Evolutionary conservation across 108 stramenopile species (phyloP).

Genomic region (Cyclotella choctawhatcheeana): DNA sequence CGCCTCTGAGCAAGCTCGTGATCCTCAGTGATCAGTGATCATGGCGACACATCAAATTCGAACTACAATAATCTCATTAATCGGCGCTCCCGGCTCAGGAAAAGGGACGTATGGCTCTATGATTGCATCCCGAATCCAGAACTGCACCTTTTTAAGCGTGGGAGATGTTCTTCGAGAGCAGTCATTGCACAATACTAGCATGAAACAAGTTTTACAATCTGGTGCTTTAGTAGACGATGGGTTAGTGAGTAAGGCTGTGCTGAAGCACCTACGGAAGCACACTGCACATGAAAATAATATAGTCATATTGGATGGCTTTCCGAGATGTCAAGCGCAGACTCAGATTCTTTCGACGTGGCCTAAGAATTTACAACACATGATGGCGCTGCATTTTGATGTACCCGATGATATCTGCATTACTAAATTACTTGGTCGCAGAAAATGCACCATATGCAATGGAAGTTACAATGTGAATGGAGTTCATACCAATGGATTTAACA

Average conservation of each 20-base stretch:
- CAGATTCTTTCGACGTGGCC: conserved; percentile 64
- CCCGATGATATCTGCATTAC: conserved; percentile 74
- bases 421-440: conserved; percentile 77
- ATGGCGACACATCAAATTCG: neutral
- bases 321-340: conserved; percentile 67
- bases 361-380: conserved; percentile 25
- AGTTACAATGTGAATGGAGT: conserved; percentile 73
- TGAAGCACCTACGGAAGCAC: conserved; percentile 11
- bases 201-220: conserved; percentile 24
- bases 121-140: conserved; percentile 30
- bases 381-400: conserved; percentile 71
- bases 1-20: too few species aligned
- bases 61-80: neutral
- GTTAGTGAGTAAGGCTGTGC: conserved; percentile 56
- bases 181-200: conserved; percentile 35
- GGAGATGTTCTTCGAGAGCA: conserved; percentile 65
- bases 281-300: neutral
- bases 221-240: conserved; percentile 70
- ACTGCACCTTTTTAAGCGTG: conserved; percentile 58
- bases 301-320: conserved; percentile 81
- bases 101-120: conserved; percentile 42
- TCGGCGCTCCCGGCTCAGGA: conserved; percentile 19
- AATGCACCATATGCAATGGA: conserved; percentile 60
- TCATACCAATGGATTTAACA: conserved; percentile 54
- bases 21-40: neutral